phyloP scores from a whole-genome alignment of 805 yeast genomes.

The Sugiyamaella mastotermitis region DNA sequence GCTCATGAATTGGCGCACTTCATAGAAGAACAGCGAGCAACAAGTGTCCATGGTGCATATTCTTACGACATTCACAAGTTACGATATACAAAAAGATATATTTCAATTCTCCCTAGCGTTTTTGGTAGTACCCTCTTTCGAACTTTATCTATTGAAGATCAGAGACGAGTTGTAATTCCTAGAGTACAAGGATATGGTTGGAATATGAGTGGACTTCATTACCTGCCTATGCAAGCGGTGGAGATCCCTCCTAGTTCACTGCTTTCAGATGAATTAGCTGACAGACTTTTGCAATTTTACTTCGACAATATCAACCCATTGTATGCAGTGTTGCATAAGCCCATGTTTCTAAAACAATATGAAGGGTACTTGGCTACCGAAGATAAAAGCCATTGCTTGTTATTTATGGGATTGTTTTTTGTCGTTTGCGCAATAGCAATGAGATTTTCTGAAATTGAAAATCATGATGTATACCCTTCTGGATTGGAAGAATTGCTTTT shows the following conservation, averaged over 20 bases:
- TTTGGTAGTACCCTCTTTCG: slow-evolving; percentile 16
- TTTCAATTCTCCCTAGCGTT: slow-evolving; percentile 14
- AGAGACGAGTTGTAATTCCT: slow-evolving; percentile 36
- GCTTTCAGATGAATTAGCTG: slow-evolving; percentile 9
- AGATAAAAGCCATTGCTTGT: slow-evolving; percentile 25
- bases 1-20: slow-evolving; percentile 6
- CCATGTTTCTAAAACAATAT: slow-evolving; percentile 47
- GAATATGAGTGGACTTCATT: slow-evolving; percentile 58
- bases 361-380: slow-evolving; percentile 24
- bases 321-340: slow-evolving; percentile 47
- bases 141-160: slow-evolving; percentile 14
- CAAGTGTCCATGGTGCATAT: slow-evolving; percentile 1
- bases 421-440: slow-evolving; percentile 45
- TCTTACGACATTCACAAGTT: slow-evolving; percentile 10
- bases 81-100: slow-evolving; percentile 18
- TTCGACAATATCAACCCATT: slow-evolving; percentile 48
- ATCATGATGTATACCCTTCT: slow-evolving; percentile 18
- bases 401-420: slow-evolving; percentile 48
- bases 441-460: slow-evolving; percentile 42
- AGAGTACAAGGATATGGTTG: slow-evolving; percentile 58
- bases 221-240: slow-evolving; percentile 29
- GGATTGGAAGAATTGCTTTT: slow-evolving; percentile 39
- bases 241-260: slow-evolving; percentile 23
- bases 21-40: slow-evolving; percentile 3
- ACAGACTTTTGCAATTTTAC: slow-evolving; percentile 35